phyloP scores from a whole-genome alignment of 1,284 basidiomycete species.

The Thelephora terrestris region DNA sequence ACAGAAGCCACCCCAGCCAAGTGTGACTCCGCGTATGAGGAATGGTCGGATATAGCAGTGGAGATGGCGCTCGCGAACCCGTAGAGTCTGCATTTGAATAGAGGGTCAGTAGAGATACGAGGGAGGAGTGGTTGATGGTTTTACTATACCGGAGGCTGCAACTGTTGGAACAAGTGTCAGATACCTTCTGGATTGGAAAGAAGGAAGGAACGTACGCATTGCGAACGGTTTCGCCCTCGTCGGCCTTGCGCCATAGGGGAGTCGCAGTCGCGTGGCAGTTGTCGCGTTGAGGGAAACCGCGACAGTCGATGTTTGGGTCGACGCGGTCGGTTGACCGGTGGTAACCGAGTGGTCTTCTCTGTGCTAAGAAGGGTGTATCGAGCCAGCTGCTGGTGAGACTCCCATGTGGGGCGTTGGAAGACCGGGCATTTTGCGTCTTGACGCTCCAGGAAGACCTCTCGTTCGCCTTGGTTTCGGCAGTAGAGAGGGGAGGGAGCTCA shows the following conservation, averaged over 20 bases:
- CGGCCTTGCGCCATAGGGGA: slow-evolving; percentile 83
- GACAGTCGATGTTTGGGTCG: slow-evolving; percentile 2
- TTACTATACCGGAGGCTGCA: slow-evolving; percentile 40
- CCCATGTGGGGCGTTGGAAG: slow-evolving; percentile 44
- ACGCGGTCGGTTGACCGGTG: slow-evolving; percentile 10
- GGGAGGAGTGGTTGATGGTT: too few species aligned
- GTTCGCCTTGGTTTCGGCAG: slow-evolving; percentile 30
- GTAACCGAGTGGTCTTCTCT: slow-evolving; percentile 8
- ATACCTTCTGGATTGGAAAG: slow-evolving; percentile 9
- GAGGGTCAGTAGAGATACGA: neutral
- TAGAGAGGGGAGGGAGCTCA: slow-evolving; percentile 31
- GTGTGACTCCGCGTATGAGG: slow-evolving; percentile 27
- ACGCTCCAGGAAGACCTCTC: slow-evolving; percentile 49
- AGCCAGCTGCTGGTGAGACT: slow-evolving; percentile 32
- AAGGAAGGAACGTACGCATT: slow-evolving; percentile 55
- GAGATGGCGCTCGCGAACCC: slow-evolving; percentile 73
- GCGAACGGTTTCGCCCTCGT: slow-evolving; percentile 86
- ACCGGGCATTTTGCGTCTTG: slow-evolving; percentile 35
- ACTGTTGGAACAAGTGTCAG: slow-evolving; percentile 18
- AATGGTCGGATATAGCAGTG: slow-evolving; percentile 31
- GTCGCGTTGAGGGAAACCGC: slow-evolving; percentile 58
- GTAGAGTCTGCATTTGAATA: slow-evolving; percentile 61
- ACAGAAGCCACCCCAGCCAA: slow-evolving; percentile 12
- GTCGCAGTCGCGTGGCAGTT: slow-evolving; percentile 86
- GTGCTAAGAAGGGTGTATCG: slow-evolving; percentile 24